Evolutionary conservation across 2,329 filamentous ascomycete genomes (phyloP).

Genomic region (Blumeria hordei): DNA sequence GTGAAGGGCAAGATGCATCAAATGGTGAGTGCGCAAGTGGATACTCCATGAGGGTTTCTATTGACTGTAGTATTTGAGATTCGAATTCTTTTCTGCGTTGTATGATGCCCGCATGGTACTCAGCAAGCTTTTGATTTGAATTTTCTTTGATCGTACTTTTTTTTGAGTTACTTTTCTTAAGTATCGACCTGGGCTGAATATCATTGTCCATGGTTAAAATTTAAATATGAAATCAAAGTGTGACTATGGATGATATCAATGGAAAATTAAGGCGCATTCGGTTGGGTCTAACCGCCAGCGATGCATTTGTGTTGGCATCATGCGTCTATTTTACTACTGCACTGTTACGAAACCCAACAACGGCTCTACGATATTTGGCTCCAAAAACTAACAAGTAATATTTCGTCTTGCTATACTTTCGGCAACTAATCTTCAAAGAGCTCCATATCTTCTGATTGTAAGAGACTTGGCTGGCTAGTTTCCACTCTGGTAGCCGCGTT

Average conservation of each 20-base stretch:
- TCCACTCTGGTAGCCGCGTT: too few species aligned
- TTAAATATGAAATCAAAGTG: background rate
- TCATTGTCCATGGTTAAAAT: constrained; percentile 10
- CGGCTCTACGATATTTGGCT: too few species aligned
- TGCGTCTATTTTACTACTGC: too few species aligned
- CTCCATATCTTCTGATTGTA: too few species aligned
- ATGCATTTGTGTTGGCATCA: too few species aligned
- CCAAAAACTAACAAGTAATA: too few species aligned
- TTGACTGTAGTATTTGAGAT: constrained; percentile 46
- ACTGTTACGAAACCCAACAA: too few species aligned
- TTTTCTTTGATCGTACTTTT: constrained; percentile 19
- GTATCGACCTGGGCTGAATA: constrained; percentile 25
- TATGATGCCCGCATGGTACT: constrained; percentile 62
- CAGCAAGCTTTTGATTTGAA: constrained; percentile 35
- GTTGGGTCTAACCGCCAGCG: too few species aligned
- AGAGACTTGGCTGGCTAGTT: too few species aligned
- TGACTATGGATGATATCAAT: background rate
- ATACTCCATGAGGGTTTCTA: constrained; percentile 26
- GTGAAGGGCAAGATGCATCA: constrained; percentile 26
- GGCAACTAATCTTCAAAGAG: too few species aligned
- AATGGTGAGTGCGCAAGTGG: constrained; percentile 20
- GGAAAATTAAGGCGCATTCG: too few species aligned
- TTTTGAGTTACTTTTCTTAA: constrained; percentile 31
- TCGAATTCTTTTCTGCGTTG: constrained; percentile 65
- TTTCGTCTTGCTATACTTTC: too few species aligned